Percentiles rank a stretch among this genome's conserved stretches.
Evolutionary conservation across 805 yeast species (phyloP).

Genomic region (Tetrapisispora phaffii): DNA sequence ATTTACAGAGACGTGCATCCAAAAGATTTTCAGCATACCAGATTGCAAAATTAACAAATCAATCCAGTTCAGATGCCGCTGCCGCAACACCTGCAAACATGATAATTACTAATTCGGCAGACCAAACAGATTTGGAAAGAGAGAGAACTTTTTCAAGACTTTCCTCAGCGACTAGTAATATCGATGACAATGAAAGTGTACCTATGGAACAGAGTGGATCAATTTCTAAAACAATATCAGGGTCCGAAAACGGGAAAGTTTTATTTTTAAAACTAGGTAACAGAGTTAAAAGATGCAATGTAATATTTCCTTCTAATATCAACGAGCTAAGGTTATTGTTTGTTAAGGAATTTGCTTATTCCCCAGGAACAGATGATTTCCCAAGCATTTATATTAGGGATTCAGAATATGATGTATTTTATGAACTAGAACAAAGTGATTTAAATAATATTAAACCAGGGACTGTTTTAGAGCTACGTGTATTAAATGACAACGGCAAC

Average conservation of each 20-base stretch:
- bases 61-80: slow-evolving; percentile 25
- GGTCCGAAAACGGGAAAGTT: slow-evolving; percentile 1
- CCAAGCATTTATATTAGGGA: slow-evolving; percentile 75
- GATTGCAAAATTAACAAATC: slow-evolving; percentile 60
- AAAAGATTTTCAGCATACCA: slow-evolving; percentile 91
- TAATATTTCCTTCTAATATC: slow-evolving; percentile 27
- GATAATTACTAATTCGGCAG: neutral
- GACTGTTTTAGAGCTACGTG: slow-evolving; percentile 39
- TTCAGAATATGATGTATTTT: slow-evolving; percentile 46
- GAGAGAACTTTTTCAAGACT: neutral
- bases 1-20: slow-evolving; percentile 85
- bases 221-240: neutral
- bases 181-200: neutral
- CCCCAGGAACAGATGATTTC: slow-evolving; percentile 60
- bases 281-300: slow-evolving; percentile 43
- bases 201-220: neutral
- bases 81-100: neutral
- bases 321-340: slow-evolving; percentile 56
- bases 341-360: slow-evolving; percentile 78
- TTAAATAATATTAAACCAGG: slow-evolving; percentile 53
- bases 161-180: neutral
- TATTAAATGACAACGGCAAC: neutral
- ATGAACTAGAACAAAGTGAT: slow-evolving; percentile 67
- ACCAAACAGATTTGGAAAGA: neutral
- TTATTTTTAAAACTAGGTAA: slow-evolving; percentile 44